Evolutionary conservation across 495 filamentous ascomycete species (phyloP).

Genomic region (Oidiodendron maius): DNA sequence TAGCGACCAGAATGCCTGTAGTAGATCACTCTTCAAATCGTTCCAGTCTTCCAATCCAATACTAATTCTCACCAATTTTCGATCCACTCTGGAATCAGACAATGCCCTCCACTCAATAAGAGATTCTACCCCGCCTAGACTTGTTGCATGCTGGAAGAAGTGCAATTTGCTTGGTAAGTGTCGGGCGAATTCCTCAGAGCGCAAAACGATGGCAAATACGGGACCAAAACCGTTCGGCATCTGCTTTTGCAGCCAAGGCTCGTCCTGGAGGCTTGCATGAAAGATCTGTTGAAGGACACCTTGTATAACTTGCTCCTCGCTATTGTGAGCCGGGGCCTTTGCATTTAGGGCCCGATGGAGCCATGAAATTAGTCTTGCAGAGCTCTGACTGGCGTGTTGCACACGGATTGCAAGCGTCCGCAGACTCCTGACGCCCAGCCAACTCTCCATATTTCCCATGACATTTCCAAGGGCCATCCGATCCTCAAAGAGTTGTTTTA

Average conservation of each 20-base stretch:
- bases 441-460: slow-evolving; percentile 86
- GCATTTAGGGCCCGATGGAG: slow-evolving; percentile 45
- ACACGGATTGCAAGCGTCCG: slow-evolving; percentile 84
- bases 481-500: slow-evolving; percentile 51
- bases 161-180: slow-evolving; percentile 68
- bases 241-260: slow-evolving; percentile 73
- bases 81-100: slow-evolving; percentile 71
- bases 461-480: slow-evolving; percentile 69
- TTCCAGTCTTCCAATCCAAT: slow-evolving; percentile 83
- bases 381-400: slow-evolving; percentile 60
- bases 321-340: slow-evolving; percentile 7
- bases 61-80: slow-evolving; percentile 70
- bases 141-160: slow-evolving; percentile 92
- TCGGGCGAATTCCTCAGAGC: slow-evolving; percentile 52
- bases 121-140: slow-evolving; percentile 87
- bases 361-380: slow-evolving; percentile 64
- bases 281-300: slow-evolving; percentile 52
- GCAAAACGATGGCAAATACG: slow-evolving; percentile 73
- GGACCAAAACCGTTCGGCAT: slow-evolving; percentile 91
- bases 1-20: slow-evolving; percentile 58
- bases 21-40: slow-evolving; percentile 73
- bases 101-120: slow-evolving; percentile 87
- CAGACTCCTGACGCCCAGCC: slow-evolving; percentile 81
- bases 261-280: slow-evolving; percentile 71
- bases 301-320: slow-evolving; percentile 33